Evolutionary conservation across 768 basidiomycete genomes (phyloP).

Genomic region (Serendipita sp.): DNA sequence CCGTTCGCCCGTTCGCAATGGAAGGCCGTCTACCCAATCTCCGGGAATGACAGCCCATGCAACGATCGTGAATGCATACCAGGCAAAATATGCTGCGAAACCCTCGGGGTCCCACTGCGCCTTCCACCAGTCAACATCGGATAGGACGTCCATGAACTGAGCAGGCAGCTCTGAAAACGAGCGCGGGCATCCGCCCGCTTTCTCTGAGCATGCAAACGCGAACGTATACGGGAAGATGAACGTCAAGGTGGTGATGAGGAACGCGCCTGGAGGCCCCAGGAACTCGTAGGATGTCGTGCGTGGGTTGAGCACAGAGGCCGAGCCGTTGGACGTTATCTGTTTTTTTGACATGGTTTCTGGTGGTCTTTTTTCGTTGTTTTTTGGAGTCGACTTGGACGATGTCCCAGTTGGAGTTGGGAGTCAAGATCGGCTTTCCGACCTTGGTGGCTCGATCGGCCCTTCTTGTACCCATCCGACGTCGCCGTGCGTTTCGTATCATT

Average conservation of each 20-base stretch:
- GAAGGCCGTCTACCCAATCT: conserved; percentile 52
- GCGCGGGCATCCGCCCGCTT: conserved; percentile 54
- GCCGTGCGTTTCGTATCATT: too few relatives aligned
- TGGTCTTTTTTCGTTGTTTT: too few relatives aligned
- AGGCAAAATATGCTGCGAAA: conserved; percentile 56
- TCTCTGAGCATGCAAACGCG: conserved; percentile 63
- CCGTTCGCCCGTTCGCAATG: conserved; percentile 57
- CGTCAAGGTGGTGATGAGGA: conserved; percentile 24
- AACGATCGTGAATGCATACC: conserved; percentile 79
- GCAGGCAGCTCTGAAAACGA: conserved; percentile 24
- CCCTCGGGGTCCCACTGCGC: conserved; percentile 76
- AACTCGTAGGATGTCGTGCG: conserved; percentile 66
- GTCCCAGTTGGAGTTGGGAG: neutral
- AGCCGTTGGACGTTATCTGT: neutral
- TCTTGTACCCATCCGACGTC: too few relatives aligned
- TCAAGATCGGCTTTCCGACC: too few relatives aligned
- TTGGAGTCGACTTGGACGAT: neutral
- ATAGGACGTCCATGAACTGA: conserved; percentile 32
- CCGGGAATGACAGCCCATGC: conserved; percentile 70
- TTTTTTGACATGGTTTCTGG: neutral
- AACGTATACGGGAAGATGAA: conserved; percentile 59
- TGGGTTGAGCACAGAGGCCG: conserved; percentile 53
- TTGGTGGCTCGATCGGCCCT: neutral
- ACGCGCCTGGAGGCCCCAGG: conserved; percentile 62
- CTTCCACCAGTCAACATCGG: conserved; percentile 45